Evolutionary conservation across 2,329 filamentous ascomycete genomes (phyloP).

Genomic region (Claviceps quebecensis): DNA sequence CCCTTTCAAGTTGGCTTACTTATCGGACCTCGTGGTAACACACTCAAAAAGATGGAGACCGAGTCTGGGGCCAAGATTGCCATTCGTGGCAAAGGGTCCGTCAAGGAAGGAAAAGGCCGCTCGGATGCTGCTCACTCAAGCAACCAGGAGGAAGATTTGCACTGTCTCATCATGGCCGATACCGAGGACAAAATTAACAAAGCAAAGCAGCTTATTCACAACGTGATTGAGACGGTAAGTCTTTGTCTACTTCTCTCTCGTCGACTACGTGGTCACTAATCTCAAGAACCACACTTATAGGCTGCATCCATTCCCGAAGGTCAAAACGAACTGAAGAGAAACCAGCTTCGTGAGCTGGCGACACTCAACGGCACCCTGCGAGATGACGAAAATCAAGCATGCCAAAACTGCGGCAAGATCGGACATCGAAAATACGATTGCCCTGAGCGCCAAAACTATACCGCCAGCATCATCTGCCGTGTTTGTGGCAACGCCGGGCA

Average conservation of each 20-base stretch:
- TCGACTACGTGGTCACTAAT: not conserved
- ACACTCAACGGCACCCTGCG: conserved; percentile 97
- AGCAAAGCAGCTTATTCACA: conserved; percentile 95
- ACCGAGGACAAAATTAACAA: conserved; percentile 99
- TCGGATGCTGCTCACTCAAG: conserved; percentile 98
- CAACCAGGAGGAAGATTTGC: conserved; percentile 98
- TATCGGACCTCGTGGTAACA: conserved; percentile 99
- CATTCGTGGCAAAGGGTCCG: conserved; percentile 97
- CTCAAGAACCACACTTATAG: conserved; percentile 31
- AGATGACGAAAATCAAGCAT: conserved; percentile 98
- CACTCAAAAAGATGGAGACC: conserved; percentile 97
- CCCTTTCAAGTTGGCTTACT: conserved; percentile 95
- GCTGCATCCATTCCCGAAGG: conserved; percentile 97
- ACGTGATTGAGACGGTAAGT: conserved; percentile 92
- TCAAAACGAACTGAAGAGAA: conserved; percentile 97
- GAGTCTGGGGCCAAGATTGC: conserved; percentile 98
- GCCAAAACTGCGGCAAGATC: conserved; percentile 98
- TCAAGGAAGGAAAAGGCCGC: conserved; percentile 98
- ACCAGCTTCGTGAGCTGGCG: conserved; percentile 93
- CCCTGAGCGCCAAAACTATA: conserved; percentile 93
- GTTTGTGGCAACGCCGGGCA: conserved; percentile 96
- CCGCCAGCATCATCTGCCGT: conserved; percentile 97
- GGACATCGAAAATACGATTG: conserved; percentile 98
- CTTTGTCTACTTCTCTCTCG: not conserved
- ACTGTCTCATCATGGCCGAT: conserved; percentile 99